Evolutionary conservation across 805 yeast species (phyloP), one percentile per base, ranked within the genome.

Genomic region (Wickerhamiella nectarea): DNA sequence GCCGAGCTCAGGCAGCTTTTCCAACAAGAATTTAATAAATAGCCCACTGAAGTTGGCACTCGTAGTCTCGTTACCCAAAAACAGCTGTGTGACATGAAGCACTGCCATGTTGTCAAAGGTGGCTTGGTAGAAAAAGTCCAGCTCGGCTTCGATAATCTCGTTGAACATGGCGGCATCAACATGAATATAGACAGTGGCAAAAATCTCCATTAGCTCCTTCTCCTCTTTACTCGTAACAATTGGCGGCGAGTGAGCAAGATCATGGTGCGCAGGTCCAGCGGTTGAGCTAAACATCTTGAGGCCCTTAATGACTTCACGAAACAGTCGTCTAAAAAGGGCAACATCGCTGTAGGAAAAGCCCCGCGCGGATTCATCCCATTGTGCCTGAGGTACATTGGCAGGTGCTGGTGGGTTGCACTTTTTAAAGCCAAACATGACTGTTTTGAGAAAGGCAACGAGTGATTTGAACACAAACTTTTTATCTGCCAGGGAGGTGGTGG

Each of bases 81-180:
- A 86, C 56, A 86, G 83, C 61, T 93, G 97, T 0, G 96, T 95
- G 45, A 91, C 74, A 55, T 89, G 95, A 17, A 93, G 66, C 41
- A 89, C 62, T 0, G 95, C 87, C 1, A 93, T 80, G 59, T 89
- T 91, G 18, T 76, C 72, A 43, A 86, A 64, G 76, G 85, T 81
- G 2, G 83, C 72, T 11, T 80, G 77, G 54, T 83, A 85, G 60
- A 87, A 66, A 53, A 74, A 76, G 18, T 78, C 82, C 45, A 89
- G 68, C 60, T 91, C 95, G 2, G 78, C 70, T 49, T 77, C 84
- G 8, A 86, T 78, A 49, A 91, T 80, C 62, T 91, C 98, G 58
- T 84, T 87, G 62, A 93, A 93, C 0, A 96, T 82, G 0, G 97
- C 86, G 17, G 94, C 87, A 56, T 93, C 99, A 44, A 93, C 74